Conservation (phyloP, 2,329 filamentous ascomycete species). For the Polytolypa hystricis region DNA sequence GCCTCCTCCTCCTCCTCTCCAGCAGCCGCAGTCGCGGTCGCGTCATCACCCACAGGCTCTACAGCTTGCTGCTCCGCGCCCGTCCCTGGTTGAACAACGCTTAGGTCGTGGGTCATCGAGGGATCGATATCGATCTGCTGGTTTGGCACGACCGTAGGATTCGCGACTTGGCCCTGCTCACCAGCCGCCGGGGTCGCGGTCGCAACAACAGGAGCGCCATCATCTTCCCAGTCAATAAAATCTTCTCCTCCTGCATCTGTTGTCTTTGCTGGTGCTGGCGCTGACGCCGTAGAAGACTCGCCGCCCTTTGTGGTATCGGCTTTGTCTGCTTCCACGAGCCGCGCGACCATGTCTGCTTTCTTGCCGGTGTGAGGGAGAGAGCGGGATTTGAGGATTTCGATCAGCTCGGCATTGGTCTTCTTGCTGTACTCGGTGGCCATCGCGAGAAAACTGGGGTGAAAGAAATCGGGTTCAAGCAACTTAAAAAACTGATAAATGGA, state of each 20-base stretch:
- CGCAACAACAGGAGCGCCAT: conserved; percentile 17
- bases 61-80: no score
- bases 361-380: conserved; percentile 38
- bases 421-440: conserved; percentile 38
- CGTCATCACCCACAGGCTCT: no score
- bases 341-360: conserved; percentile 39
- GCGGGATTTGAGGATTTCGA: conserved; percentile 39
- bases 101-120: conserved; percentile 28
- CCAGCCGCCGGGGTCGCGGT: conserved; percentile 21
- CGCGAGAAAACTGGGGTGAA: conserved; percentile 3
- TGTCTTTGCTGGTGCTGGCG: conserved; percentile 8
- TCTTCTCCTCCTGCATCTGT: conserved; percentile 25
- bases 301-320: conserved; percentile 24
- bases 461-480: neutral
- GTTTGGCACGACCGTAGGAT: conserved; percentile 30
- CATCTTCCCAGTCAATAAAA: conserved; percentile 36
- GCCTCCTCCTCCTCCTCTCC: conserved; percentile 5
- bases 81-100: conserved; percentile 22
- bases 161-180: conserved; percentile 24
- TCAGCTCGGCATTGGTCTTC: conserved; percentile 39
- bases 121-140: conserved; percentile 28
- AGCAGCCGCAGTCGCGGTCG: conserved; percentile 4
- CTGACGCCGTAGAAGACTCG: conserved; percentile 6
- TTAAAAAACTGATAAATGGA: neutral
- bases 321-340: conserved; percentile 37